A percentile compares a stretch with the other conserved stretches of the same genome.
Conservation (phyloP, 495 filamentous ascomycete species). For the Cercophora sp. region DNA sequence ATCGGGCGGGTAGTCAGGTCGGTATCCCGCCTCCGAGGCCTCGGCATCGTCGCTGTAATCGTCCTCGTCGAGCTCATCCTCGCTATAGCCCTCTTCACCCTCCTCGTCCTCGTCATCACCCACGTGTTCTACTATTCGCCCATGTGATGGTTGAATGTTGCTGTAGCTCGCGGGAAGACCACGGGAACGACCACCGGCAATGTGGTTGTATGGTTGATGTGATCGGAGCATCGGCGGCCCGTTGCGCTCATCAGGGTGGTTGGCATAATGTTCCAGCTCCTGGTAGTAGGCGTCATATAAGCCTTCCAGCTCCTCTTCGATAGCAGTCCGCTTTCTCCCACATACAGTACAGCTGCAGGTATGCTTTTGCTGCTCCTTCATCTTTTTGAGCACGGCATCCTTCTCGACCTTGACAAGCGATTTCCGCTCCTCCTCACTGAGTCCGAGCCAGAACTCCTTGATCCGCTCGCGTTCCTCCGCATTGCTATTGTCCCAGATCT, state of each 20-base stretch:
- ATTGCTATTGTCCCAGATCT: conserved; percentile 95
- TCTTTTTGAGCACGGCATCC: conserved; percentile 94
- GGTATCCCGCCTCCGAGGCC: conserved; percentile 52
- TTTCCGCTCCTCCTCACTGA: conserved; percentile 90
- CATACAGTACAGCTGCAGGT: conserved; percentile 98
- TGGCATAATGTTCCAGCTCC: conserved; percentile 94
- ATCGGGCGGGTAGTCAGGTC: conserved; percentile 66
- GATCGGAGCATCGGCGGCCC: conserved; percentile 62
- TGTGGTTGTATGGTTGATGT: conserved; percentile 52
- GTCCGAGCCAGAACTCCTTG: conserved; percentile 96
- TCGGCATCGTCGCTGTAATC: conserved; percentile 57
- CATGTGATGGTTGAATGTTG: conserved; percentile 48
- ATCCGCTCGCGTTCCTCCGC: conserved; percentile 94
- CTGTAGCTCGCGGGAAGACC: conserved; percentile 46
- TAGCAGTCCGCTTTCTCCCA: conserved; percentile 91
- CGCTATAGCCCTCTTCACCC: conserved; percentile 48
- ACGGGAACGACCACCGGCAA: conserved; percentile 48
- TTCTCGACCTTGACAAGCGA: conserved; percentile 97
- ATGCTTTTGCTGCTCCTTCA: conserved; percentile 99
- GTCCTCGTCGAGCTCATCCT: conserved; percentile 50
- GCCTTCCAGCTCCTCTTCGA: conserved; percentile 98
- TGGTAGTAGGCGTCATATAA: conserved; percentile 99
- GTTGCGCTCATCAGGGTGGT: conserved; percentile 68
- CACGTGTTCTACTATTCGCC: conserved; percentile 55
- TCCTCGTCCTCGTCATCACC: conserved; percentile 62